These are phyloP conservation scores for Chaetoscypha palmicola DNA, from an alignment of 2,329 filamentous ascomycete species.

Conservation along the genomic window DNA sequence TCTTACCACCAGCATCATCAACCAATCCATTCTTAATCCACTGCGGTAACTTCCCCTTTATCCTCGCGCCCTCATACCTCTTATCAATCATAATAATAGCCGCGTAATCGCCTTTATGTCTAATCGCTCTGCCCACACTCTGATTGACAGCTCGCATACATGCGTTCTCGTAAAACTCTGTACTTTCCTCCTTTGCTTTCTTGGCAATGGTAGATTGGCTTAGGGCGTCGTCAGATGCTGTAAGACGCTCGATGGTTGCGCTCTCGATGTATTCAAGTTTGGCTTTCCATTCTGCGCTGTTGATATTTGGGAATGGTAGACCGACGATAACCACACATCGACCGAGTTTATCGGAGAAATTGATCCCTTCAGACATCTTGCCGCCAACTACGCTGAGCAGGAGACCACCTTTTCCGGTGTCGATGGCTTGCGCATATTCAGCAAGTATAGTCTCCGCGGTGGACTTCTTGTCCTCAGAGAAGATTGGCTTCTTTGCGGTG, in stretches of 20 bases:
- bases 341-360: constrained; percentile 87
- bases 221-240: neutral
- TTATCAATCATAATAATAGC: constrained; percentile 79
- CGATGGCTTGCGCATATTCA: constrained; percentile 65
- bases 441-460: constrained; percentile 58
- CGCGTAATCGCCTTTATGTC: constrained; percentile 83
- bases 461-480: constrained; percentile 49
- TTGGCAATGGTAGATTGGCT: constrained; percentile 33
- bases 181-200: constrained; percentile 48
- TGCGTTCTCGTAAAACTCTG: constrained; percentile 86
- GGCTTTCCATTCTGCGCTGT: constrained; percentile 86
- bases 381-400: constrained; percentile 89
- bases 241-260: constrained; percentile 39
- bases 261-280: constrained; percentile 81
- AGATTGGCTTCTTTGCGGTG: constrained; percentile 51
- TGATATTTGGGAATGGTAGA: constrained; percentile 84
- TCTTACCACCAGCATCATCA: constrained; percentile 40
- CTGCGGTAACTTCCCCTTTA: constrained; percentile 71
- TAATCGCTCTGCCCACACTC: constrained; percentile 85
- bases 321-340: constrained; percentile 88
- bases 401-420: constrained; percentile 58
- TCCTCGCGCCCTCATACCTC: constrained; percentile 66
- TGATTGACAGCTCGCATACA: constrained; percentile 98
- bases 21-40: constrained; percentile 77
- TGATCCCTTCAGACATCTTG: constrained; percentile 95